Conservation (phyloP, 345 rosid genomes). For the Noccaea bulbosa region DNA sequence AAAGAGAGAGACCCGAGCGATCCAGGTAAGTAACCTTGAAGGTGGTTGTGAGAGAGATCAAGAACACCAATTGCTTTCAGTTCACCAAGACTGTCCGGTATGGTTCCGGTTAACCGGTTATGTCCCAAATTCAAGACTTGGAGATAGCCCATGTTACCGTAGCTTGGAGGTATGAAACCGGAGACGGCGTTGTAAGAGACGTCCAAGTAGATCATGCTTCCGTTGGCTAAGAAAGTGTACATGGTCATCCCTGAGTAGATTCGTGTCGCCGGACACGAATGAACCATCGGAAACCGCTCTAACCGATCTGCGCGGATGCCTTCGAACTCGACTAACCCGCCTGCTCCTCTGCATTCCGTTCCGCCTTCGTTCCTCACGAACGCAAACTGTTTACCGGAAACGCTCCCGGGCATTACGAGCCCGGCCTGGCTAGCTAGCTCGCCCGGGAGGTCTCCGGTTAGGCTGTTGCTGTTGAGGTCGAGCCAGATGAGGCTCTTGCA, state of each 20-base stretch:
- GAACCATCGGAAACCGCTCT: constrained; percentile 79
- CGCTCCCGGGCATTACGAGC: constrained; percentile 70
- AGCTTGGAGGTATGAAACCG: constrained; percentile 68
- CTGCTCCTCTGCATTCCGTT: constrained; percentile 94
- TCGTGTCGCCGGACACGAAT: constrained; percentile 84
- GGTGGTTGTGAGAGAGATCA: constrained; percentile 86
- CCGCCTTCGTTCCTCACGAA: constrained; percentile 98
- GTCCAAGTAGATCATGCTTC: constrained; percentile 93
- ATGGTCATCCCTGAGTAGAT: constrained; percentile 83
- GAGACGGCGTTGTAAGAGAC: constrained; percentile 75
- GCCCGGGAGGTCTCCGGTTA: constrained; percentile 65
- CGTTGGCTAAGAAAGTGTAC: constrained; percentile 72
- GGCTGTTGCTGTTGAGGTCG: constrained; percentile 82
- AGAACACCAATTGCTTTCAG: constrained; percentile 80
- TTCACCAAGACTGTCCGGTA: constrained; percentile 81
- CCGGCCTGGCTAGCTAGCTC: constrained; percentile 79
- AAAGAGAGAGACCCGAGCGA: constrained; percentile 76
- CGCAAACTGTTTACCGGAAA: constrained; percentile 89
- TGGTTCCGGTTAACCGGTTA: constrained; percentile 66
- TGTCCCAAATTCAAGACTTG: constrained; percentile 96
- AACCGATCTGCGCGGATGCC: constrained; percentile 74
- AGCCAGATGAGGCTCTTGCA: constrained; percentile 93
- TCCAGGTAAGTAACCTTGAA: constrained; percentile 76
- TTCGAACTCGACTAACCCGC: constrained; percentile 90
- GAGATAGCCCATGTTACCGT: constrained; percentile 71